phyloP scores from a whole-genome alignment of 2,329 filamentous ascomycete species.

The Botrytis hyacinthi region DNA sequence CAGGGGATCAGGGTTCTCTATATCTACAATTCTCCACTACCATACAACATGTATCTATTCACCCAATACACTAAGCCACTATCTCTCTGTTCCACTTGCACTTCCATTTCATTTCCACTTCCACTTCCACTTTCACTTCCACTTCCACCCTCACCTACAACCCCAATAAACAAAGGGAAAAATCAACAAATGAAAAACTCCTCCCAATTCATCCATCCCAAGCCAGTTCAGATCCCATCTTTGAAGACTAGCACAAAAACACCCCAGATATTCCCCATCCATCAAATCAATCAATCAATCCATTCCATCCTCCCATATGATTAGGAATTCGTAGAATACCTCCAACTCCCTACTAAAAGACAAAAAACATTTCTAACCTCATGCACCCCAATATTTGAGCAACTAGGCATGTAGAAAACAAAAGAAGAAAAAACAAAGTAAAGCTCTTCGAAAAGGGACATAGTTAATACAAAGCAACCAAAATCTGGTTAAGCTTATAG shows the following conservation, averaged over 20 bases:
- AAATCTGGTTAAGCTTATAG: constrained; percentile 22
- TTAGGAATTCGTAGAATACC: background rate
- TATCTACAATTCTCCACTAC: background rate
- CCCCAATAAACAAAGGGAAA: background rate
- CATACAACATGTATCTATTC: background rate
- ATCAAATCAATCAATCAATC: constrained; percentile 7
- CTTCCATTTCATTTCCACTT: background rate
- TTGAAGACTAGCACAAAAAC: constrained; percentile 7
- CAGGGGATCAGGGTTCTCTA: background rate
- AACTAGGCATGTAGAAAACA: constrained; percentile 9
- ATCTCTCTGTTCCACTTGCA: background rate
- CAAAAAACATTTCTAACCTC: constrained; percentile 16
- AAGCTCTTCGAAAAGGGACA: background rate
- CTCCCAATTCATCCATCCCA: constrained; percentile 7
- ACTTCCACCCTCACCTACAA: background rate
- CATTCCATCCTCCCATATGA: background rate
- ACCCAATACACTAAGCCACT: background rate
- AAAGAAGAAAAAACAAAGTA: background rate
- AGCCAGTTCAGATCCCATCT: background rate
- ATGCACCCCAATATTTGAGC: constrained; percentile 4
- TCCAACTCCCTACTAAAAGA: constrained; percentile 10
- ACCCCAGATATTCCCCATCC: constrained; percentile 5
- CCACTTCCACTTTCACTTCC: too few relatives aligned
- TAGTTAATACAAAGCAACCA: constrained; percentile 23
- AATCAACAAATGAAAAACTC: constrained; percentile 4